Percentiles rank a stretch among this genome's conserved stretches.
Evolutionary conservation across 768 basidiomycete genomes (phyloP).

Genomic region (Amyloporia xantha): DNA sequence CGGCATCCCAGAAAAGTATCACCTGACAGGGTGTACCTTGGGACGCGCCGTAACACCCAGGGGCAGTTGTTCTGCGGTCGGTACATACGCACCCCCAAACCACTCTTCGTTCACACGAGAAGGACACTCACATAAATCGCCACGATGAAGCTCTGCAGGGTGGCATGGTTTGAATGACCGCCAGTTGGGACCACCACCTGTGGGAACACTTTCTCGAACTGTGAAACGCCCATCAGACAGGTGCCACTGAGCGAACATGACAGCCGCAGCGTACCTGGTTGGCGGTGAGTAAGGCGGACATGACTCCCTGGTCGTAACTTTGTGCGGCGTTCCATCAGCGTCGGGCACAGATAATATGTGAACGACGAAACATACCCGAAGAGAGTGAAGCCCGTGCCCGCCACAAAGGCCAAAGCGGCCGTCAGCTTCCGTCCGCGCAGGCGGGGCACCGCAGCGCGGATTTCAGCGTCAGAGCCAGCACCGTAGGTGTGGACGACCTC

Average conservation of each 20-base stretch:
- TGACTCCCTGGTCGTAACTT: slow-evolving; percentile 66
- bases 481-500: slow-evolving; percentile 1
- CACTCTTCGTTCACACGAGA: neutral
- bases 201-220: slow-evolving; percentile 56
- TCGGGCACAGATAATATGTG: neutral
- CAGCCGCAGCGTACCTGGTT: slow-evolving; percentile 30
- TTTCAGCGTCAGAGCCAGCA: slow-evolving; percentile 29
- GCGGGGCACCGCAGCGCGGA: slow-evolving; percentile 25
- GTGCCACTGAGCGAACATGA: neutral
- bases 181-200: slow-evolving; percentile 39
- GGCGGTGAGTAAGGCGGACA: slow-evolving; percentile 59
- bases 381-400: slow-evolving; percentile 55
- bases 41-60: neutral
- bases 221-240: neutral
- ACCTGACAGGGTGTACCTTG: neutral
- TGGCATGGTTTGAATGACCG: slow-evolving; percentile 39
- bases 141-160: slow-evolving; percentile 52
- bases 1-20: neutral
- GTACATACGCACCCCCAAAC: neutral
- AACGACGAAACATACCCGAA: slow-evolving; percentile 38
- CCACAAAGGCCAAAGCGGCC: slow-evolving; percentile 46
- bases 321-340: neutral
- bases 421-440: slow-evolving; percentile 41
- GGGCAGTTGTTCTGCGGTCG: neutral
- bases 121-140: slow-evolving; percentile 43